Percentiles rank a stretch among this genome's conserved stretches.
Conservation (phyloP, 331 rosid species). For the Telfairia occidentalis region DNA sequence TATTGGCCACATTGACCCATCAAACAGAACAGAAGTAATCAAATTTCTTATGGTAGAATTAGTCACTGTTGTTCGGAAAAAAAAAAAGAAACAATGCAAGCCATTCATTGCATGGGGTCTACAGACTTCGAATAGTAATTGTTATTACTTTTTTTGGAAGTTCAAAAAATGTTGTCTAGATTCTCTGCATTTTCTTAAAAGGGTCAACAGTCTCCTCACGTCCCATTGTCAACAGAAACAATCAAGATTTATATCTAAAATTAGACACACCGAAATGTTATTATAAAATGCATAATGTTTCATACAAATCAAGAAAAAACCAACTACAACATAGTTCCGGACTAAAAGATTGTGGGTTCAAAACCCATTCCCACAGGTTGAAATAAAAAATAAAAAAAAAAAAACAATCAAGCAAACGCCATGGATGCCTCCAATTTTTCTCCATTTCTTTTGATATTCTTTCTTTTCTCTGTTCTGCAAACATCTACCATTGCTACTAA, state of each 20-base stretch:
- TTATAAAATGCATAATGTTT: not conserved
- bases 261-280: not conserved
- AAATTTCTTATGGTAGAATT: too few species aligned
- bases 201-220: not conserved
- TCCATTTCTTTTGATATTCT: slow-evolving; percentile 7
- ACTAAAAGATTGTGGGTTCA: too few species aligned
- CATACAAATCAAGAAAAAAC: not conserved
- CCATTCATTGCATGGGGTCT: not conserved
- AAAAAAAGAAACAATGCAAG: not conserved
- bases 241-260: not conserved
- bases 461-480: slow-evolving; percentile 14
- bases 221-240: not conserved
- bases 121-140: too few species aligned
- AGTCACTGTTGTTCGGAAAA: too few species aligned
- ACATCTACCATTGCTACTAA: slow-evolving; percentile 10
- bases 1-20: too few species aligned
- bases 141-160: too few species aligned
- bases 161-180: too few species aligned
- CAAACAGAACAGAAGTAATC: too few species aligned
- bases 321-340: too few species aligned
- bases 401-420: not conserved
- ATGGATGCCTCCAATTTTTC: not conserved
- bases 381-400: too few species aligned
- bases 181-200: not conserved
- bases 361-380: too few species aligned